Percentiles rank a stretch among this genome's conserved stretches.
phyloP scores from a whole-genome alignment of 306 rosid species.

The Morella rubra region DNA sequence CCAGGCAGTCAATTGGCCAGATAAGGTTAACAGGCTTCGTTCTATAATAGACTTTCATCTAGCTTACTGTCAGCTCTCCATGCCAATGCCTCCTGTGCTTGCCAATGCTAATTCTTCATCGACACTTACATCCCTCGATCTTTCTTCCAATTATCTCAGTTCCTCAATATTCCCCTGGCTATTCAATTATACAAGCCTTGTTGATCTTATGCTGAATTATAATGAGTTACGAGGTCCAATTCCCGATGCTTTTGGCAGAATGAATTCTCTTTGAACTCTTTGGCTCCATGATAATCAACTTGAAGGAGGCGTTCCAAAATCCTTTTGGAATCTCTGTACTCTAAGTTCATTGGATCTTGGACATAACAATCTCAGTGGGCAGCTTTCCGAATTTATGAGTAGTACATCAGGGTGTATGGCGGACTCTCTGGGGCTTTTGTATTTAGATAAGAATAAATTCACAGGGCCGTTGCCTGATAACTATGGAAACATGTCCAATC shows the following conservation, averaged over 20 bases:
- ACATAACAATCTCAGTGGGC: neutral
- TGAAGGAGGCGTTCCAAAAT: conserved; percentile 22
- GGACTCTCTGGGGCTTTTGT: conserved; percentile 3
- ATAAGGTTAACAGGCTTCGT: no score
- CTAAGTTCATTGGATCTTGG: neutral
- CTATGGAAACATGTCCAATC: conserved; percentile 15
- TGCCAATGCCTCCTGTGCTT: no score
- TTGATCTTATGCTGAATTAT: neutral
- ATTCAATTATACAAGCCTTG: conserved; percentile 16
- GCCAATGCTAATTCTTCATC: no score
- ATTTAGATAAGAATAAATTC: neutral
- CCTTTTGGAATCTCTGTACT: conserved; percentile 11
- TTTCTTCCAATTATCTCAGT: neutral
- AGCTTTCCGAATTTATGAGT: conserved; percentile 15
- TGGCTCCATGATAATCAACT: conserved; percentile 9
- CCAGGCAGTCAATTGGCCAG: no score
- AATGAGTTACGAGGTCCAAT: conserved; percentile 13
- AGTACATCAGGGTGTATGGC: conserved; percentile 16
- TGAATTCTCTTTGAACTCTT: conserved; percentile 17
- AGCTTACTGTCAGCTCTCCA: no score
- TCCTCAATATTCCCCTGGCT: conserved; percentile 20
- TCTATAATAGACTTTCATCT: no score
- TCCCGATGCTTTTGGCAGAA: conserved; percentile 22
- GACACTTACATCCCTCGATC: neutral
- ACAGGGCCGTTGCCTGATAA: neutral